These are phyloP conservation scores for Aureobasidium zeae DNA, from an alignment of 2,329 filamentous ascomycete genomes.

Conservation along the genomic window DNA sequence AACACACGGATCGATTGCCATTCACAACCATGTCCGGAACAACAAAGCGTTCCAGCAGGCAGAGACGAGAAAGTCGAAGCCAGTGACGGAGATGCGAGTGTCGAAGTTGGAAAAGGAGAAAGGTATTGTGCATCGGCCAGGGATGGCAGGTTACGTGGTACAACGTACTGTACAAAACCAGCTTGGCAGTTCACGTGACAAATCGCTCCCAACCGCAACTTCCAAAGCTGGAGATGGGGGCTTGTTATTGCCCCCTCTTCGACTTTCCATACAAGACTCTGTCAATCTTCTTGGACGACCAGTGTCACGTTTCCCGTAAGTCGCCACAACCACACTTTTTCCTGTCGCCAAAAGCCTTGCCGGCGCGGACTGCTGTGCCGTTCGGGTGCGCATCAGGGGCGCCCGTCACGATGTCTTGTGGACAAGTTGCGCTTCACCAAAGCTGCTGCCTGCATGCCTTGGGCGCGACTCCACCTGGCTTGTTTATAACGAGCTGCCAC, in stretches of 20 bases:
- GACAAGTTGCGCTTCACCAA: constrained; percentile 14
- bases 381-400: constrained; percentile 14
- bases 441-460: constrained; percentile 10
- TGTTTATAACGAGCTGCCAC: not conserved
- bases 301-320: constrained; percentile 13
- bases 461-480: not conserved
- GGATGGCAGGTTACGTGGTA: not conserved
- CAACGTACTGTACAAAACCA: constrained; percentile 7
- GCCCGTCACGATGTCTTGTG: constrained; percentile 13
- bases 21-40: constrained; percentile 7
- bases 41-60: not conserved
- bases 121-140: constrained; percentile 4
- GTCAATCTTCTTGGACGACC: constrained; percentile 8
- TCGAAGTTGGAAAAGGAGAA: constrained; percentile 3
- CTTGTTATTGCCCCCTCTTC: constrained; percentile 15
- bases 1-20: constrained; percentile 7
- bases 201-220: constrained; percentile 12
- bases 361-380: not conserved
- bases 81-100: not conserved
- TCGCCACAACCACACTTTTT: not conserved
- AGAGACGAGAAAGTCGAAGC: not conserved
- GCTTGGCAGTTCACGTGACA: constrained; percentile 12
- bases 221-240: constrained; percentile 14
- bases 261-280: constrained; percentile 13
- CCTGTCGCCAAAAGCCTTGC: constrained; percentile 1